Conservation (phyloP, 2,329 filamentous ascomycete species). For the Fusarium succisae region DNA sequence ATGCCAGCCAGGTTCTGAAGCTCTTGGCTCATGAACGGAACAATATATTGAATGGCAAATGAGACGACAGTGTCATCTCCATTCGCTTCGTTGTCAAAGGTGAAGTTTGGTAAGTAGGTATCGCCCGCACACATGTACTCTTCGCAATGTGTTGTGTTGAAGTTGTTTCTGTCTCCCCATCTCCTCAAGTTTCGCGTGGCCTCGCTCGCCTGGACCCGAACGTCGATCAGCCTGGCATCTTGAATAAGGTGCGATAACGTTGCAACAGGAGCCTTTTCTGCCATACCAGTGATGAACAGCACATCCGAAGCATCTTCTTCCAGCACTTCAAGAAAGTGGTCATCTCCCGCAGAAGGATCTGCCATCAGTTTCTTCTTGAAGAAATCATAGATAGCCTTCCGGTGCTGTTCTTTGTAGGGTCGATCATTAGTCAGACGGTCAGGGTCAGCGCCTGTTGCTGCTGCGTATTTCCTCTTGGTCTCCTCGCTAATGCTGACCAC, state of each 20-base stretch:
- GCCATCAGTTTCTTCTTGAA: slow-evolving; percentile 56
- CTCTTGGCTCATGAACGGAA: slow-evolving; percentile 58
- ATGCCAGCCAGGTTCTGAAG: slow-evolving; percentile 59
- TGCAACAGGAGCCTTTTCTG: slow-evolving; percentile 67
- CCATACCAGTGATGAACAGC: slow-evolving; percentile 70
- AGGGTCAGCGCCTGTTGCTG: slow-evolving; percentile 57
- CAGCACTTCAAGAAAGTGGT: slow-evolving; percentile 62
- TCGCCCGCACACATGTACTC: slow-evolving; percentile 4
- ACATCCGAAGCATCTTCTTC: slow-evolving; percentile 58
- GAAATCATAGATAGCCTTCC: slow-evolving; percentile 60
- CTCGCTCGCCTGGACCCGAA: slow-evolving; percentile 56
- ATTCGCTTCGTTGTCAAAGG: slow-evolving; percentile 61
- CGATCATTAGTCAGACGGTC: slow-evolving; percentile 61
- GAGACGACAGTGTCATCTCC: slow-evolving; percentile 50
- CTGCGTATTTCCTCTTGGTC: slow-evolving; percentile 67
- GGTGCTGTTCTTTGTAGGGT: slow-evolving; percentile 69
- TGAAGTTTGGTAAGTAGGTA: slow-evolving; percentile 53
- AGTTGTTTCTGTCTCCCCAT: slow-evolving; percentile 19
- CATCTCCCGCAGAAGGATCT: slow-evolving; percentile 57
- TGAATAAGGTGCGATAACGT: slow-evolving; percentile 64
- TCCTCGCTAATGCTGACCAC: slow-evolving; percentile 48
- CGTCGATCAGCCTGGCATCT: slow-evolving; percentile 61
- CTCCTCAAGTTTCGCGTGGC: slow-evolving; percentile 50
- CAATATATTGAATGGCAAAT: slow-evolving; percentile 55
- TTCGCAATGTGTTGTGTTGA: neutral